A percentile compares a stretch with the other conserved stretches of the same genome.
Conservation (phyloP, 2,329 filamentous ascomycete genomes). For the Aspergillus awamori region DNA sequence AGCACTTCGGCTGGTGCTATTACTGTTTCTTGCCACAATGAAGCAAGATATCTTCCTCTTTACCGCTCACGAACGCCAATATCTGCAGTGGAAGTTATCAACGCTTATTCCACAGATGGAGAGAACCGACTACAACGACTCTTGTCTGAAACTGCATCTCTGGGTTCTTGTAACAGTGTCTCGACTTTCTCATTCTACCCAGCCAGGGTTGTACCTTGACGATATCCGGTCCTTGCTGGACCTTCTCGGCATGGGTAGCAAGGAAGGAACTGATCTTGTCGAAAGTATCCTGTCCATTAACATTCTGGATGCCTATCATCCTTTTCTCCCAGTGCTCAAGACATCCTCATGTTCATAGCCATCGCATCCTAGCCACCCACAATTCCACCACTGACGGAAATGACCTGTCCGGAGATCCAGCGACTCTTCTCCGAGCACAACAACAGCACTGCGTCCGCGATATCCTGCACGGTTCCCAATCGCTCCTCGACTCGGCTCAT, state of each 20-base stretch:
- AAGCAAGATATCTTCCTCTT: conserved; percentile 3
- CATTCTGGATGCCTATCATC: not conserved
- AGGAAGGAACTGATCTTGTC: not conserved
- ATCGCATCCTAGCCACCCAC: conserved; percentile 1
- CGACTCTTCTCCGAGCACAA: conserved; percentile 10
- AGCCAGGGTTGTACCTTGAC: not conserved
- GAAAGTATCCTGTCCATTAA: not conserved
- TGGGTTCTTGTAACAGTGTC: conserved; percentile 5
- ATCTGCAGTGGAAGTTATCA: not conserved
- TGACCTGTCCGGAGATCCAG: conserved; percentile 15
- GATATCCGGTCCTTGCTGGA: not conserved
- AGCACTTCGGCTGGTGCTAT: not conserved
- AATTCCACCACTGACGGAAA: conserved; percentile 16
- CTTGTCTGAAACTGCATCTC: not conserved
- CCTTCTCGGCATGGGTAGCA: not conserved
- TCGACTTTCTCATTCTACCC: not conserved
- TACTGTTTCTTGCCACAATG: not conserved
- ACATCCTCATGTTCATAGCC: not conserved
- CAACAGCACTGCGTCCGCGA: conserved; percentile 9
- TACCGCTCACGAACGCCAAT: not conserved
- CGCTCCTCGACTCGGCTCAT: conserved; percentile 6
- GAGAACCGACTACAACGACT: not conserved
- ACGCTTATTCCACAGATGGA: not conserved
- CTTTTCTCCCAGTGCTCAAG: not conserved
- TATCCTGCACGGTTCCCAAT: conserved; percentile 10